Evolutionary conservation across 805 yeast genomes (phyloP).

Genomic region (Wickerhamomyces hampshirensis): DNA sequence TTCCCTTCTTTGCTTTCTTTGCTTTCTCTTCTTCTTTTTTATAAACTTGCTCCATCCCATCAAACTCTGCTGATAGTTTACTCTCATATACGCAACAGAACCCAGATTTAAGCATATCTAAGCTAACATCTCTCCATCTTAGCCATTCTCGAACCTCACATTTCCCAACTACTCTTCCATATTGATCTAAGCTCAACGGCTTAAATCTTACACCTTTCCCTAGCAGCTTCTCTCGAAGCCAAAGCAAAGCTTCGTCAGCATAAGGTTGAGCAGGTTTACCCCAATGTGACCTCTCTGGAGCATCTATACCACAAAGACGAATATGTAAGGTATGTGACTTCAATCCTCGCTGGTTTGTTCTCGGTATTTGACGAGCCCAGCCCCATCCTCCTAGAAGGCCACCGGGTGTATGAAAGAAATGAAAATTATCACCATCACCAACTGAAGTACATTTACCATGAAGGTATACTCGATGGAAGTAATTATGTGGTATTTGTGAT

Average conservation of each 20-base stretch:
- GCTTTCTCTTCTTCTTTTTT: slow-evolving; percentile 58
- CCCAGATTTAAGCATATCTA: slow-evolving; percentile 81
- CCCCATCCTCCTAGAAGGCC: slow-evolving; percentile 91
- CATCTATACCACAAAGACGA: slow-evolving; percentile 90
- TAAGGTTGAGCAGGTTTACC: slow-evolving; percentile 90
- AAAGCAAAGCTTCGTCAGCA: slow-evolving; percentile 75
- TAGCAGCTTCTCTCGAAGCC: slow-evolving; percentile 64
- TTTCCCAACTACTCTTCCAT: slow-evolving; percentile 80
- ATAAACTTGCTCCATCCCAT: slow-evolving; percentile 63
- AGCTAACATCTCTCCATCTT: slow-evolving; percentile 76
- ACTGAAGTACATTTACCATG: slow-evolving; percentile 82
- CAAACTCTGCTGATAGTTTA: slow-evolving; percentile 77
- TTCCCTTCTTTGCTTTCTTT: slow-evolving; percentile 49
- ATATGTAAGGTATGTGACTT: slow-evolving; percentile 72
- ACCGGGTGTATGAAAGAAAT: slow-evolving; percentile 91
- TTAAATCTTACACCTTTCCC: slow-evolving; percentile 69
- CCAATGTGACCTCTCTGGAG: slow-evolving; percentile 93
- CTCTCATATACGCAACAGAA: slow-evolving; percentile 87
- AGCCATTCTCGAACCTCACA: slow-evolving; percentile 49
- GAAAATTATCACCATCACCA: slow-evolving; percentile 95
- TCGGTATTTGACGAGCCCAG: slow-evolving; percentile 72
- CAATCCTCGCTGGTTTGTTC: slow-evolving; percentile 37
- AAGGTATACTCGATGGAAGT: slow-evolving; percentile 40
- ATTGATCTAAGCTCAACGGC: slow-evolving; percentile 83
- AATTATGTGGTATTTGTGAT: slow-evolving; percentile 42